phyloP scores from a whole-genome alignment of 108 stramenopile genomes.

The Skeletonema potamos region DNA sequence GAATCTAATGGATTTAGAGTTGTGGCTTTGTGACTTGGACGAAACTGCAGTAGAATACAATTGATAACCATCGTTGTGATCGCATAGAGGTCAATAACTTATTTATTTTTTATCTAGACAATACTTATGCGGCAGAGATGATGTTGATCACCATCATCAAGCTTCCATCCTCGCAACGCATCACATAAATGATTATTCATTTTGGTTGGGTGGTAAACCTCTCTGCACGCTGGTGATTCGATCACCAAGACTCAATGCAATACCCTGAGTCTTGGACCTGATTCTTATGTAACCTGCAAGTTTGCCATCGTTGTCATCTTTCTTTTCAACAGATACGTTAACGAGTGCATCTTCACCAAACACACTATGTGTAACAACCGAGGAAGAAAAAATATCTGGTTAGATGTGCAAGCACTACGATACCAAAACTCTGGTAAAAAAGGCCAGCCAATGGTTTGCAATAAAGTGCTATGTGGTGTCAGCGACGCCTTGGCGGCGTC shows the following conservation, averaged over 20 bases:
- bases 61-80: not conserved
- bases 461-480: conserved; percentile 42
- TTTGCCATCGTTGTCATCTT: conserved; percentile 96
- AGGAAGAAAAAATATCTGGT: conserved; percentile 20
- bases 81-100: not conserved
- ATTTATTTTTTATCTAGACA: not conserved
- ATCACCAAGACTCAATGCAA: conserved; percentile 98
- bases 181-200: conserved; percentile 25
- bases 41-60: conserved; percentile 56
- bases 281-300: conserved; percentile 98
- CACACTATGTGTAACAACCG: conserved; percentile 58
- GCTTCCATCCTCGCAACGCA: not conserved
- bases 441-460: conserved; percentile 46
- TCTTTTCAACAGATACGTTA: conserved; percentile 98
- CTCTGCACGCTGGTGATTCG: conserved; percentile 97
- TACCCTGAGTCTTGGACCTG: conserved; percentile 99
- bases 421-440: conserved; percentile 46
- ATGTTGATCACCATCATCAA: not conserved
- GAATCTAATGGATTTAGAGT: not conserved
- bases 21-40: conserved; percentile 70
- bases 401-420: conserved; percentile 63
- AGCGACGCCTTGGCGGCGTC: conserved; percentile 81
- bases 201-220: conserved; percentile 39
- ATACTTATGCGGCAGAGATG: not conserved
- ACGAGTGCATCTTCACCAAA: conserved; percentile 99